Evolutionary conservation across 1,284 basidiomycete species (phyloP), one percentile per base, ranked within the genome.

Genomic region (Malassezia restricta): DNA sequence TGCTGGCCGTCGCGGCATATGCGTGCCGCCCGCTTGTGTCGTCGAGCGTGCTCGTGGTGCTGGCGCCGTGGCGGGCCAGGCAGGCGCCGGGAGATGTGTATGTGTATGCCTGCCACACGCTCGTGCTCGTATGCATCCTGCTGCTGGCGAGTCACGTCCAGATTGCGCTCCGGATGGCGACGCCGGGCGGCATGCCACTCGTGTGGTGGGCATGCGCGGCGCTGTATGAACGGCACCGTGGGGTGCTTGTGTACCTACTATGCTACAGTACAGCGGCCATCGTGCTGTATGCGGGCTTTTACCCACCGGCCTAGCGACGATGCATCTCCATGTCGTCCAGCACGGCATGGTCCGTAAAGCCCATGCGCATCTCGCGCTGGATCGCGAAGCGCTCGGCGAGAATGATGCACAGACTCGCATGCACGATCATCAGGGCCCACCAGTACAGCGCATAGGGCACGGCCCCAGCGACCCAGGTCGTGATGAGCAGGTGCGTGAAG

Each of bases 371-470:
- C 76, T 98, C 92, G 43, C 92, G 76, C 69, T 82, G 83, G 40
- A 96, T 87, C 71, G 92, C 95, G 11, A 73, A 76, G 64, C 94
- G 87, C 72, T 98, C 92, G 1, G 87, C 86, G 28, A 83, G 76
- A 43, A 90, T 78, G 51, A 96, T 80, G 63, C 84, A 87, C 24
- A 85, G 68, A 9, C 81, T 77, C 1, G 86, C 79, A 43, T 87
- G 83, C n/a, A 78, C 74, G 12, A 80, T 74, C 75, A 91, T 79
- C 42, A 90, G 79, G 6, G 54, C 6, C 62, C 64, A 70, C 60
- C 62, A 70, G 38, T 49, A 61, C 2, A 63, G 20, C 3, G 47
- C 82, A 66, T 85, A 85, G 2, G 94, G 92, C 68, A 96, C 78
- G 6, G 83, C 79, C 42, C 83, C 81, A 2, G 89, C 82, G 75